Conservation (phyloP, 2,329 filamentous ascomycete species). For the Ambrosiella xylebori region DNA sequence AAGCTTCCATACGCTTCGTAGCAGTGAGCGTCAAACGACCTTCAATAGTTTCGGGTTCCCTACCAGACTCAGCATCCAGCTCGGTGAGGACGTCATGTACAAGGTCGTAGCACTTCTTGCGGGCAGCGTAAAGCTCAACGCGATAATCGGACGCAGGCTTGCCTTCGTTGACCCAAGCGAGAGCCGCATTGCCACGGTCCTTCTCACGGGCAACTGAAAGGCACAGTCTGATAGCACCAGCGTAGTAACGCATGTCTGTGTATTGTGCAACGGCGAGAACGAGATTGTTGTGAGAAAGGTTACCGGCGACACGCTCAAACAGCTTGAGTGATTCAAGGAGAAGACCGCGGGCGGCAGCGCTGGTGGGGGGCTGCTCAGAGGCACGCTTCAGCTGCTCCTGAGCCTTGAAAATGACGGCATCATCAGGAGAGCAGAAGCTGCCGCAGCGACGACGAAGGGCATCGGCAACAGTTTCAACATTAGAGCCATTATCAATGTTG, state of each 20-base stretch:
- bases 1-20: conserved; percentile 72
- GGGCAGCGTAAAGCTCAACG: conserved; percentile 46
- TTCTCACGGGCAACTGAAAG: conserved; percentile 67
- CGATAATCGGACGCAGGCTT: conserved; percentile 56
- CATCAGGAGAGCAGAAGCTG: conserved; percentile 92
- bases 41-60: conserved; percentile 57
- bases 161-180: conserved; percentile 76
- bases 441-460: conserved; percentile 82
- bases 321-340: conserved; percentile 78
- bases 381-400: conserved; percentile 88
- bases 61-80: conserved; percentile 53
- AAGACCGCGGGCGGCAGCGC: conserved; percentile 58
- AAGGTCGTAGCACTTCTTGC: conserved; percentile 71
- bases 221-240: conserved; percentile 77
- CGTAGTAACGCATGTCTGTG: conserved; percentile 70
- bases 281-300: conserved; percentile 64
- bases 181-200: conserved; percentile 71
- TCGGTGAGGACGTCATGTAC: conserved; percentile 65
- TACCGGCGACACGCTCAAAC: conserved; percentile 77
- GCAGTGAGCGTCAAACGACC: conserved; percentile 59
- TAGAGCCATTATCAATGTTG: conserved; percentile 91
- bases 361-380: conserved; percentile 57
- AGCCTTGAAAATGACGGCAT: conserved; percentile 96
- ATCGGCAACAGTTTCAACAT: conserved; percentile 93
- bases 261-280: conserved; percentile 65